Evolutionary conservation across 192 early-diverging fungal genomes (phyloP), one percentile per base, ranked within the genome.

Genomic region (Phycomyces blakesleeanus): DNA sequence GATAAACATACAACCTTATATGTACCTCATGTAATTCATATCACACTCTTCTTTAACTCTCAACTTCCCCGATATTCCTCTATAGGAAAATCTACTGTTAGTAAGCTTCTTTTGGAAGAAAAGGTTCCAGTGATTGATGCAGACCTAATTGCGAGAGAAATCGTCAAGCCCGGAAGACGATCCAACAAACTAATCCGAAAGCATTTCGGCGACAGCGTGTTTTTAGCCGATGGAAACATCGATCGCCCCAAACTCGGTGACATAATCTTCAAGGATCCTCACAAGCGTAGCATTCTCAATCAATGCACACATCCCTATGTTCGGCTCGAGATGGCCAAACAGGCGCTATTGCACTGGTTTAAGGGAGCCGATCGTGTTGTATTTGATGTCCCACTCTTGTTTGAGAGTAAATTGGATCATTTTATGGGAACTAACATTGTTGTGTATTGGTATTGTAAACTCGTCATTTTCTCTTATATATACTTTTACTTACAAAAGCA

Each of bases 331-430:
- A 94, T 97, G 65, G 67, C 93, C 12, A 79, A 80, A 55, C 67
- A 81, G 53, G 64, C 93, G 41, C 69, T 94, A 26, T 61, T 74
- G 27, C 69, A 80, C 37, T 99, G 93, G 76, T 55, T 95, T 5
- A 74, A 67, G 2, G 92, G 91, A 1, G 69, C 86, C 2, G 65
- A 76, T 5, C 51, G 93, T 14, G 89, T 90, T 11, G 79, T 99
- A 1, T 77, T 98, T 44, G 97, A 99, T 72, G 91, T 91, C 0
- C 97, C 97, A n/a, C 74, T 99, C 50, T 79, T 99, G 58, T 87
- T 93, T 54, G 97, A 99, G 67, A 83, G 88, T 15, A 85, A 89
- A 14, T 67, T 97, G 59, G 78, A 91, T 66, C 77, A 77, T 49
- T 85, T 87, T 61, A 86, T 96, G 25, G 83, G 82, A 40, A 67